These are phyloP conservation scores for Nothophoma quercina DNA, from an alignment of 2,329 filamentous ascomycete genomes.

Conservation along the genomic window DNA sequence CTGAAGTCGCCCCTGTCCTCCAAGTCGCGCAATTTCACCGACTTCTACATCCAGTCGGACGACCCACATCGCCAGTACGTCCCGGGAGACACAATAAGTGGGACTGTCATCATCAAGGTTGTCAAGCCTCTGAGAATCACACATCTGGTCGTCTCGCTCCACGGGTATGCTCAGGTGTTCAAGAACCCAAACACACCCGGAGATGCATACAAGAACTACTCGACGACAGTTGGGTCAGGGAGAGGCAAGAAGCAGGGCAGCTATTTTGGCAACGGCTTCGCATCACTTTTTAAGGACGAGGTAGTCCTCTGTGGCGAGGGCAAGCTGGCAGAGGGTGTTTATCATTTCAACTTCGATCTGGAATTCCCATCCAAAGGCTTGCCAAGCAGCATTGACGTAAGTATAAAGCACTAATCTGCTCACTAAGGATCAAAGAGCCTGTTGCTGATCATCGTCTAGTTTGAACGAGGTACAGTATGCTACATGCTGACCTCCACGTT, in stretches of 20 bases:
- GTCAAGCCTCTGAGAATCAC: conserved; percentile 79
- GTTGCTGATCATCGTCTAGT: conserved; percentile 63
- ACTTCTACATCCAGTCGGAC: conserved; percentile 79
- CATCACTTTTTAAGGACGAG: conserved; percentile 84
- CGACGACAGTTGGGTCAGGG: conserved; percentile 61
- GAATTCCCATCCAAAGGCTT: conserved; percentile 73
- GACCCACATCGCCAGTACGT: conserved; percentile 80
- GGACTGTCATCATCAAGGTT: conserved; percentile 75
- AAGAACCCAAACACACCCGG: conserved; percentile 71
- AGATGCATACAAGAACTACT: conserved; percentile 59
- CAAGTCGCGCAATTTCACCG: conserved; percentile 71
- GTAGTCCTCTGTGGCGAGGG: conserved; percentile 81
- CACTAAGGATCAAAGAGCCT: conserved; percentile 12
- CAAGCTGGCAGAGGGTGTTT: conserved; percentile 74
- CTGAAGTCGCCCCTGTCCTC: conserved; percentile 63
- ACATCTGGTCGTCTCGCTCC: conserved; percentile 78
- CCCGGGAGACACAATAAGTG: conserved; percentile 77
- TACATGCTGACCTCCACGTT: conserved; percentile 91
- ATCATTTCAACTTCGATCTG: conserved; percentile 80
- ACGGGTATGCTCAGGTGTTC: conserved; percentile 81
- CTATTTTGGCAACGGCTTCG: conserved; percentile 79
- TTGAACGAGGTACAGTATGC: conserved; percentile 90
- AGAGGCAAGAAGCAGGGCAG: conserved; percentile 60
- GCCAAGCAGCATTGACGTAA: conserved; percentile 94
- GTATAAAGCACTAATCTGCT: conserved; percentile 41